Conservation (phyloP, 352 stramenopile genomes). For the Phytophthora cajani region DNA sequence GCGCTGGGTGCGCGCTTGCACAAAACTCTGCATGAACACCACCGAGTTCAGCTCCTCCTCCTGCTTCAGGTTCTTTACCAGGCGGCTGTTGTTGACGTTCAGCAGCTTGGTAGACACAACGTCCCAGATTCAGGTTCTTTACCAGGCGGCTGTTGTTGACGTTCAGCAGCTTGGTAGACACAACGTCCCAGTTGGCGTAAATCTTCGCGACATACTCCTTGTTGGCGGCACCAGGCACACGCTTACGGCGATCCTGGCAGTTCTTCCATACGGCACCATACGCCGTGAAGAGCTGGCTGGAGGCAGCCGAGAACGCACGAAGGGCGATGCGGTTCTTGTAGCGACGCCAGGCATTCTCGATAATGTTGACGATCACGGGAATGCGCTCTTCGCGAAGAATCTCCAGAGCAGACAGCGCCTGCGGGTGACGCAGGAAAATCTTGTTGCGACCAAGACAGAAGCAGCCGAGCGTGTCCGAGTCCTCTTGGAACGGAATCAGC, state of each 20-base stretch:
- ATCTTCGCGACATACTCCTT: conserved; percentile 61
- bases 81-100: conserved; percentile 47
- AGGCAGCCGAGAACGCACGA: conserved; percentile 61
- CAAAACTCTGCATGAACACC: conserved; percentile 80
- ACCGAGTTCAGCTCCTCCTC: conserved; percentile 74
- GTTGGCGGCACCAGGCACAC: conserved; percentile 55
- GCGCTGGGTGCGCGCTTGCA: conserved; percentile 58
- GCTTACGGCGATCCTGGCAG: conserved; percentile 75
- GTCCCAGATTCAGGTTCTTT: too few species aligned
- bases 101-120: conserved; percentile 59
- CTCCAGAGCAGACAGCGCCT: conserved; percentile 89
- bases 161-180: conserved; percentile 62
- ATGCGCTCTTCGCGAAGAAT: conserved; percentile 82
- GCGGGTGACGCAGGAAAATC: conserved; percentile 90
- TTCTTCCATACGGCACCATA: conserved; percentile 69
- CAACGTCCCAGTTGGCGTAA: conserved; percentile 66
- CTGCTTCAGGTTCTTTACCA: conserved; percentile 56
- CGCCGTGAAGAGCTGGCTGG: conserved; percentile 55
- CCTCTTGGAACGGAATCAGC: conserved; percentile 77
- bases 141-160: conserved; percentile 50
- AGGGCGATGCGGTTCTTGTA: conserved; percentile 81
- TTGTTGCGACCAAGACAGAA: conserved; percentile 89
- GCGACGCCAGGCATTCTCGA: conserved; percentile 86
- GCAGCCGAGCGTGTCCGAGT: conserved; percentile 74
- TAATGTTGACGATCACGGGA: conserved; percentile 77